These are phyloP conservation scores for Echites panduratus DNA, from an alignment of 257 asterid genomes.

Conservation along the genomic window DNA sequence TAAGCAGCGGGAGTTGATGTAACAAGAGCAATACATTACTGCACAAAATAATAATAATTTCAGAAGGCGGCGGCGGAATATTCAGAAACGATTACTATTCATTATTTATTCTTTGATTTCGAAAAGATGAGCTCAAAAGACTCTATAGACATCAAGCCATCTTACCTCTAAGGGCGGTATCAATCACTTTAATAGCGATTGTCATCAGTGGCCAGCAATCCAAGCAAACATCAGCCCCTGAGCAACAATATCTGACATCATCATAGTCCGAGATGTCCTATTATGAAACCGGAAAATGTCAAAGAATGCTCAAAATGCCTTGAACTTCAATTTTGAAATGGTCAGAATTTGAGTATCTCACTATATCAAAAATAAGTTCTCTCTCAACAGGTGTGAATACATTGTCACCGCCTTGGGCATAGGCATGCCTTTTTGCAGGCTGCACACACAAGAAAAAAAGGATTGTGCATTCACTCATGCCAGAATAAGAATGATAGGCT, in stretches of 20 bases:
- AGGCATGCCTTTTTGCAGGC: conserved; percentile 94
- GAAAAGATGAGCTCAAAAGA: background rate
- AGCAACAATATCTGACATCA: conserved; percentile 93
- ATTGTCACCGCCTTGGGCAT: conserved; percentile 73
- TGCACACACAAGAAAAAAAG: conserved; percentile 30
- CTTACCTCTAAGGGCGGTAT: conserved; percentile 86
- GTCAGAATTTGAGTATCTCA: conserved; percentile 33
- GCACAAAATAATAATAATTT: background rate
- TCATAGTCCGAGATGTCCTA: conserved; percentile 96
- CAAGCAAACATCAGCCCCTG: conserved; percentile 90
- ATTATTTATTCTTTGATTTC: background rate
- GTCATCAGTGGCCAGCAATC: conserved; percentile 97
- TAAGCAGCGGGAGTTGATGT: background rate
- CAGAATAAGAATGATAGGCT: background rate
- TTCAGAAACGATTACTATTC: no score
- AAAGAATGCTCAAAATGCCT: conserved; percentile 4
- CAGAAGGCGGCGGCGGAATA: background rate
- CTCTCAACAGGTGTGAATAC: conserved; percentile 71
- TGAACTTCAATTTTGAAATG: background rate
- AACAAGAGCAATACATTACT: background rate
- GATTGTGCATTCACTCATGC: background rate
- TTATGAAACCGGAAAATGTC: conserved; percentile 14
- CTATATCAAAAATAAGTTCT: conserved; percentile 87
- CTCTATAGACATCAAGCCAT: background rate
- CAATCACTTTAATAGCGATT: conserved; percentile 80